phyloP scores from a whole-genome alignment of 2,329 filamentous ascomycete species.

The Monosporascus sp. region DNA sequence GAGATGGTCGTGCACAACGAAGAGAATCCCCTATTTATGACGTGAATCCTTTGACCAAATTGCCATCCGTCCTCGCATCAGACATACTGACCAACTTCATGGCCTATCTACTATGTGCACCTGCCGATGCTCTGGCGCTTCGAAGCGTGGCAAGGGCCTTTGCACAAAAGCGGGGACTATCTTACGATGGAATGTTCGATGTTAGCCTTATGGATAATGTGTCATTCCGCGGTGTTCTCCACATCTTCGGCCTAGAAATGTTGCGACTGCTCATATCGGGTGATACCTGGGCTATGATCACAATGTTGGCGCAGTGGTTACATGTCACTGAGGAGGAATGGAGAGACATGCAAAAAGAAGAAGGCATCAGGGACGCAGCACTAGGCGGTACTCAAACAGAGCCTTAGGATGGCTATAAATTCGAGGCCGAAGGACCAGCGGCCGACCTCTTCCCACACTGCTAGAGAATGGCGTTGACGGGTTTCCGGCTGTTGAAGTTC shows the following conservation, averaged over 20 bases:
- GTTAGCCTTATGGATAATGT: slow-evolving; percentile 31
- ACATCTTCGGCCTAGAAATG: slow-evolving; percentile 41
- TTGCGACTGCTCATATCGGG: slow-evolving; percentile 37
- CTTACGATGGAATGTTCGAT: slow-evolving; percentile 33
- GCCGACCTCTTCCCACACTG: neutral
- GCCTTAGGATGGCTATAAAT: neutral
- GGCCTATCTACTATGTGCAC: slow-evolving; percentile 37
- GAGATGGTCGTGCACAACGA: slow-evolving; percentile 24
- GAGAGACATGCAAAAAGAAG: slow-evolving; percentile 28
- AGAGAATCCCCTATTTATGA: slow-evolving; percentile 32
- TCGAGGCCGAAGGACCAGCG: neutral
- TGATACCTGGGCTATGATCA: slow-evolving; percentile 40
- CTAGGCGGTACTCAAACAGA: neutral
- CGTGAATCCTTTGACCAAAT: slow-evolving; percentile 44
- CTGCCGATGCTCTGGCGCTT: slow-evolving; percentile 41
- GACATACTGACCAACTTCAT: slow-evolving; percentile 40
- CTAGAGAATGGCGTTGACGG: neutral
- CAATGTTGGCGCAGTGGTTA: slow-evolving; percentile 31
- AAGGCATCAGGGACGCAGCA: slow-evolving; percentile 5
- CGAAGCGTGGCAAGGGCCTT: slow-evolving; percentile 40
- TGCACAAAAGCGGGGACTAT: slow-evolving; percentile 31
- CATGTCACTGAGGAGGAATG: slow-evolving; percentile 40
- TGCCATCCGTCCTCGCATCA: slow-evolving; percentile 43
- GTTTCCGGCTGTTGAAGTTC: no score
- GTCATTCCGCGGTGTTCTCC: slow-evolving; percentile 34